phyloP scores from a whole-genome alignment of 768 basidiomycete species.

The Tulasnella sp. region DNA sequence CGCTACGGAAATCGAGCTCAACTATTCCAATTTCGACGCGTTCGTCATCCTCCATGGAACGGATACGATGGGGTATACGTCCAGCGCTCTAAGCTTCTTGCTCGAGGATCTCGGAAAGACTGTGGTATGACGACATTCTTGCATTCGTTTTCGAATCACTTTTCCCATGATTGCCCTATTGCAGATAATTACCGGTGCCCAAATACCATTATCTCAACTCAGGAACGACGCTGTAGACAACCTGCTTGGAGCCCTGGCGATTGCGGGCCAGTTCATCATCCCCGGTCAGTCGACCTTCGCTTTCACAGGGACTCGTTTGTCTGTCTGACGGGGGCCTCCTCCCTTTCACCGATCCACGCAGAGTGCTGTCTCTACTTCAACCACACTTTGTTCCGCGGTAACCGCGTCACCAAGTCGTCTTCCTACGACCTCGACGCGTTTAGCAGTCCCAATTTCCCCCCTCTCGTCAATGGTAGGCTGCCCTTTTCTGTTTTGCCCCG shows the following conservation, averaged over 20 bases:
- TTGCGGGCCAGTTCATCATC: constrained; percentile 86
- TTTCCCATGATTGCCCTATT: neutral
- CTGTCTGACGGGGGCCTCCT: neutral
- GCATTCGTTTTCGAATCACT: neutral
- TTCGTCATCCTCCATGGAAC: constrained; percentile 59
- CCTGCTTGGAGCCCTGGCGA: constrained; percentile 76
- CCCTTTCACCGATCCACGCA: constrained; percentile 28
- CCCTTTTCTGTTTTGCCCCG: neutral
- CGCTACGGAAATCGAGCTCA: constrained; percentile 86
- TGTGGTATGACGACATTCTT: constrained; percentile 45
- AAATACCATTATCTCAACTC: constrained; percentile 84
- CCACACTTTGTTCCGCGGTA: constrained; percentile 78
- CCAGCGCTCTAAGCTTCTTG: constrained; percentile 47
- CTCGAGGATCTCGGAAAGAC: constrained; percentile 91
- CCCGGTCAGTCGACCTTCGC: constrained; percentile 54
- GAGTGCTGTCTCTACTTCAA: constrained; percentile 88
- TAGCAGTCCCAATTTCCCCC: constrained; percentile 73
- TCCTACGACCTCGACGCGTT: constrained; percentile 81
- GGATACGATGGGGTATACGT: constrained; percentile 61
- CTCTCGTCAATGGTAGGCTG: constrained; percentile 64
- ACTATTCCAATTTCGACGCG: constrained; percentile 77
- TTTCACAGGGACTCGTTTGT: constrained; percentile 1
- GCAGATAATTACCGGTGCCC: constrained; percentile 85
- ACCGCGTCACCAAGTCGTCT: constrained; percentile 73
- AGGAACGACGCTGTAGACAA: constrained; percentile 95